Conservation (phyloP, 2,329 filamentous ascomycete species). For the Aspergillus uvarum region DNA sequence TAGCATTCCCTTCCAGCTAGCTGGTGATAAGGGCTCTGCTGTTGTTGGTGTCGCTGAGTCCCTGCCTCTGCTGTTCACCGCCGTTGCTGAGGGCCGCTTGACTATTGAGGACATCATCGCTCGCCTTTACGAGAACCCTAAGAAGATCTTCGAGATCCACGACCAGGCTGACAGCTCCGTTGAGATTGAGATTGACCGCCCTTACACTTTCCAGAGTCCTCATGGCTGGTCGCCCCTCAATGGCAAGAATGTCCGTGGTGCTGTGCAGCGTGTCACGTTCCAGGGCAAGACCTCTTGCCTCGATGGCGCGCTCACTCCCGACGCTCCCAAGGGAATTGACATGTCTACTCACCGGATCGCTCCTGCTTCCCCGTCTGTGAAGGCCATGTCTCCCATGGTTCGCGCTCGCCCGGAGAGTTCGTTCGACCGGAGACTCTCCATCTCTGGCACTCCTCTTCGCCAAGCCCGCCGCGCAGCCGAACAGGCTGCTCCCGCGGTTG, state of each 20-base stretch:
- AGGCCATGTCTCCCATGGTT: slow-evolving; percentile 47
- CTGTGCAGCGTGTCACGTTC: slow-evolving; percentile 74
- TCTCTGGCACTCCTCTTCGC: slow-evolving; percentile 41
- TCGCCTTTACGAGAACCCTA: slow-evolving; percentile 74
- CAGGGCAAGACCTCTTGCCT: slow-evolving; percentile 72
- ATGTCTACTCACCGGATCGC: slow-evolving; percentile 67
- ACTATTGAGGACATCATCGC: slow-evolving; percentile 71
- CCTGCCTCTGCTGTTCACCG: slow-evolving; percentile 72
- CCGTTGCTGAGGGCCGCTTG: slow-evolving; percentile 70
- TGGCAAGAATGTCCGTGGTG: slow-evolving; percentile 66
- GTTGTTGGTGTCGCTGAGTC: slow-evolving; percentile 70
- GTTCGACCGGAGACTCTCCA: slow-evolving; percentile 39
- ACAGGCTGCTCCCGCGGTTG: slow-evolving; percentile 26
- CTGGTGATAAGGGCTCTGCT: slow-evolving; percentile 58
- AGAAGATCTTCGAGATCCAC: slow-evolving; percentile 78
- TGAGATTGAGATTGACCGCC: slow-evolving; percentile 73
- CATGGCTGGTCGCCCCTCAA: slow-evolving; percentile 69
- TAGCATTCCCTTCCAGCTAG: slow-evolving; percentile 74
- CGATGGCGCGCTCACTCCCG: slow-evolving; percentile 63
- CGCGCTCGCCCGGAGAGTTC: slow-evolving; percentile 37
- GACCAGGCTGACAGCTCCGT: slow-evolving; percentile 72
- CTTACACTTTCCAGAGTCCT: slow-evolving; percentile 58
- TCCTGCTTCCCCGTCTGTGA: slow-evolving; percentile 58
- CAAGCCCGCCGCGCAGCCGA: slow-evolving; percentile 27
- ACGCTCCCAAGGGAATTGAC: slow-evolving; percentile 64